Percentiles rank a stretch among this genome's conserved stretches.
These are phyloP conservation scores for Plenodomus biglobosus DNA, from an alignment of 2,329 filamentous ascomycete genomes.

Conservation along the genomic window DNA sequence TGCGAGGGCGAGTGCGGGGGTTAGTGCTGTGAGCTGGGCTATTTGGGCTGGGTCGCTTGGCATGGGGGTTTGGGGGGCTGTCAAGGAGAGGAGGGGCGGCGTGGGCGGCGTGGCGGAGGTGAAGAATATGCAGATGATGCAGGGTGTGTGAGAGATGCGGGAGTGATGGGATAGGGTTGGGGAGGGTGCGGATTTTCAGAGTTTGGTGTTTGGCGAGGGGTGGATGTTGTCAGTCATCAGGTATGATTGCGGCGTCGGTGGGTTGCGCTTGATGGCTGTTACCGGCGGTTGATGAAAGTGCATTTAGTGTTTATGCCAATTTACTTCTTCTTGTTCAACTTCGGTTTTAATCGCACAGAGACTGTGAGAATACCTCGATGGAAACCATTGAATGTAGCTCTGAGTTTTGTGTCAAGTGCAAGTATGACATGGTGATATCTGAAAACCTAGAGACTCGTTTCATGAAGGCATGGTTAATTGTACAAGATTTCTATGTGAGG, in stretches of 20 bases:
- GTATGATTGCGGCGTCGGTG: conserved; percentile 18
- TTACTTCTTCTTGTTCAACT: not conserved
- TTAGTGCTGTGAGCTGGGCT: conserved; percentile 66
- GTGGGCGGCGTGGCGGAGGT: conserved; percentile 11
- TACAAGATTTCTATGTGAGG: no score
- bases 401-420: no score
- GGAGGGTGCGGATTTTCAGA: not conserved
- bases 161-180: not conserved
- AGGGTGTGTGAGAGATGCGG: conserved; percentile 42
- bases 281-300: not conserved
- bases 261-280: not conserved
- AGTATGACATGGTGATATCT: no score
- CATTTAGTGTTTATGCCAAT: not conserved
- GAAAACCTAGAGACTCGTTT: no score
- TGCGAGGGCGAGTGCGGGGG: conserved; percentile 64
- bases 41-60: conserved; percentile 48
- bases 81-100: conserved; percentile 11
- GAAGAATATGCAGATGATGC: conserved; percentile 44
- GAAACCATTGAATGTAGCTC: no score
- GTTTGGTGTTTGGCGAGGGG: not conserved
- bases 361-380: no score
- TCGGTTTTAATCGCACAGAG: conserved; percentile 7
- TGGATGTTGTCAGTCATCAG: conserved; percentile 19
- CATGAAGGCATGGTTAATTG: no score
- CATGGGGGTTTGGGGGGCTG: conserved; percentile 38